These are phyloP conservation scores for Abelmoschus esculentus DNA, from an alignment of 345 rosid genomes.

Conservation along the genomic window DNA sequence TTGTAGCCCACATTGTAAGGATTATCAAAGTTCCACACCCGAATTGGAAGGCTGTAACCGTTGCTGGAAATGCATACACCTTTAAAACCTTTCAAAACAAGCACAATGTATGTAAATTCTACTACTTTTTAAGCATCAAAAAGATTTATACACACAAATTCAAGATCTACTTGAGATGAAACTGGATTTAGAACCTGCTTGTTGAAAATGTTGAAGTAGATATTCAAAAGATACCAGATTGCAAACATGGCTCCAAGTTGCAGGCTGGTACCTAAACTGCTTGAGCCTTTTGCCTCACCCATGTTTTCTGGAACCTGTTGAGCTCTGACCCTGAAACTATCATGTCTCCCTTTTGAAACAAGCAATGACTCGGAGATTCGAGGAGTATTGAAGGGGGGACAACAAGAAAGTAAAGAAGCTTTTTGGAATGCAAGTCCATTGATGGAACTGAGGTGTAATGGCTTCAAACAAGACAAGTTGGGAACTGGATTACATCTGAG, in stretches of 20 bases:
- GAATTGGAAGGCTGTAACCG: constrained; percentile 66
- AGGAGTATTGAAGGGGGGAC: neutral
- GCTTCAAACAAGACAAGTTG: constrained; percentile 11
- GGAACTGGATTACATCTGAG: neutral
- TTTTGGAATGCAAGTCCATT: constrained; percentile 4
- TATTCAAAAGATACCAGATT: constrained; percentile 61
- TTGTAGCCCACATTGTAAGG: constrained; percentile 57
- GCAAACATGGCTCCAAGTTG: constrained; percentile 54
- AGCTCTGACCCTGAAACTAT: constrained; percentile 32
- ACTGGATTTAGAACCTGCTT: constrained; percentile 42
- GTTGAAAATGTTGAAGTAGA: constrained; percentile 69
- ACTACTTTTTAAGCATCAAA: neutral
- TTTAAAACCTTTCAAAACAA: constrained; percentile 46
- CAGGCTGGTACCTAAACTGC: constrained; percentile 17
- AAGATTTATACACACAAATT: neutral
- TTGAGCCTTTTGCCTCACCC: constrained; percentile 20
- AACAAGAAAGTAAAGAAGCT: neutral
- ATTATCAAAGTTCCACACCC: constrained; percentile 69
- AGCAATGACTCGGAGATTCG: constrained; percentile 11
- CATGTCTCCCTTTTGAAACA: constrained; percentile 9
- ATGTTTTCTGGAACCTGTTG: constrained; percentile 37
- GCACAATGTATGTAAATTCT: neutral
- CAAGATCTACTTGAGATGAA: neutral
- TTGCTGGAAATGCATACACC: constrained; percentile 75
- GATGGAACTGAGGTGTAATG: neutral